Conservation (phyloP, 352 stramenopile genomes). For the Phytophthora foliorum region DNA sequence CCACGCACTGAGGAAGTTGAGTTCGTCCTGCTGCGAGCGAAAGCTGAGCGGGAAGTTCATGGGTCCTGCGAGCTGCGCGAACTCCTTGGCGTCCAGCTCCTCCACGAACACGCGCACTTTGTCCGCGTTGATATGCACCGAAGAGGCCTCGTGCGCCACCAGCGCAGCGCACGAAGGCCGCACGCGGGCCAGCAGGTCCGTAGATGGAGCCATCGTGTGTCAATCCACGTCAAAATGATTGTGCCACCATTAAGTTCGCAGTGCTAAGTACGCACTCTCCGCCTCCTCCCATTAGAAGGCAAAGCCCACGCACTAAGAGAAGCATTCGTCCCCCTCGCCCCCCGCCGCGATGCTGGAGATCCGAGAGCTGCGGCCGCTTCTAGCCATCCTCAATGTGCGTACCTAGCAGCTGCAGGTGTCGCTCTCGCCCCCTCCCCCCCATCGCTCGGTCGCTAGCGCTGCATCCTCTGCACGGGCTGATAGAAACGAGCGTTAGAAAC, state of each 20-base stretch:
- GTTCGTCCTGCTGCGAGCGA: slow-evolving; percentile 71
- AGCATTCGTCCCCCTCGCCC: slow-evolving; percentile 17
- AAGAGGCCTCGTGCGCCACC: slow-evolving; percentile 50
- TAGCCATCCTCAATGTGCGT: slow-evolving; percentile 88
- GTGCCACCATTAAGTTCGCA: slow-evolving; percentile 20
- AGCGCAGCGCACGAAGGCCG: slow-evolving; percentile 62
- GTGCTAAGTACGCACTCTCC: slow-evolving; percentile 14
- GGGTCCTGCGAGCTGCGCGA: slow-evolving; percentile 50
- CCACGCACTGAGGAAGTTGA: slow-evolving; percentile 80
- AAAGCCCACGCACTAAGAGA: slow-evolving; percentile 14
- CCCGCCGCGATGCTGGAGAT: slow-evolving; percentile 74
- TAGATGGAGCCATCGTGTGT: slow-evolving; percentile 44
- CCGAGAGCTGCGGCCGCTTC: slow-evolving; percentile 82
- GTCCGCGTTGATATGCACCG: slow-evolving; percentile 62
- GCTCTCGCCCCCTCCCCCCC: not conserved
- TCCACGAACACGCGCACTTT: slow-evolving; percentile 59
- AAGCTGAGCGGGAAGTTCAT: slow-evolving; percentile 85
- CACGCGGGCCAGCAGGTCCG: slow-evolving; percentile 54
- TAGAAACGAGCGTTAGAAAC: slow-evolving; percentile 29
- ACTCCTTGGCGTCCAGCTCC: slow-evolving; percentile 64
- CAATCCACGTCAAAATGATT: slow-evolving; percentile 20
- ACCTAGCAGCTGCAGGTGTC: not conserved
- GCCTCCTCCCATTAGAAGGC: slow-evolving; percentile 31
- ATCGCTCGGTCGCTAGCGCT: not conserved
- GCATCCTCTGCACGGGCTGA: no score